Conservation (phyloP, 768 basidiomycete species). For the Mycena maculata region DNA sequence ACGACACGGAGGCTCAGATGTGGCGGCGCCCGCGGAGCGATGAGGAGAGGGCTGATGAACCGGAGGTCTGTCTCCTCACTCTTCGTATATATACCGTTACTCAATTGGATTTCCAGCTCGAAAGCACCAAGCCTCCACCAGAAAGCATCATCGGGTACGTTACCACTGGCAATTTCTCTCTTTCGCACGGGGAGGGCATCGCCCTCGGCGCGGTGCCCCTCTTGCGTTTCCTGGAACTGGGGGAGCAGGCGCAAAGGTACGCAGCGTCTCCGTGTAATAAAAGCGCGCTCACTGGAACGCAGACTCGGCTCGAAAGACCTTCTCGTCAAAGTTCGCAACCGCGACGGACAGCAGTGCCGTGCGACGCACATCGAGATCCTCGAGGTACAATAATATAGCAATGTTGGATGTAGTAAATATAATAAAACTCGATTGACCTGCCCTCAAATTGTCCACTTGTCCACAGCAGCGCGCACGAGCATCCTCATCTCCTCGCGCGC, state of each 20-base stretch:
- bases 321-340: conserved; percentile 75
- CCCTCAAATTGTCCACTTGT: conserved; percentile 77
- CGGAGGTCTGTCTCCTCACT: conserved; percentile 36
- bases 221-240: conserved; percentile 59
- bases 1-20: conserved; percentile 61
- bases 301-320: conserved; percentile 42
- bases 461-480: conserved; percentile 77
- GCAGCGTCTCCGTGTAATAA: neutral
- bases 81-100: neutral
- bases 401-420: no score
- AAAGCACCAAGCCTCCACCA: conserved; percentile 53
- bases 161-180: conserved; percentile 86
- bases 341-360: conserved; percentile 65
- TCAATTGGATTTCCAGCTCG: conserved; percentile 52
- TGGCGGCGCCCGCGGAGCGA: conserved; percentile 55
- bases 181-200: conserved; percentile 80
- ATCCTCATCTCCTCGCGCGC: conserved; percentile 81
- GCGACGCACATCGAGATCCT: conserved; percentile 57
- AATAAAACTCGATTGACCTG: neutral
- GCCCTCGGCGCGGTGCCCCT: conserved; percentile 83
- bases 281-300: conserved; percentile 42
- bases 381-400: no score
- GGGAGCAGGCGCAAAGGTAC: conserved; percentile 59
- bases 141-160: conserved; percentile 79
- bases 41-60: conserved; percentile 39